A percentile compares a stretch with the other conserved stretches of the same genome.
Evolutionary conservation across 306 rosid genomes (phyloP).

Genomic region (Datisca glomerata): DNA sequence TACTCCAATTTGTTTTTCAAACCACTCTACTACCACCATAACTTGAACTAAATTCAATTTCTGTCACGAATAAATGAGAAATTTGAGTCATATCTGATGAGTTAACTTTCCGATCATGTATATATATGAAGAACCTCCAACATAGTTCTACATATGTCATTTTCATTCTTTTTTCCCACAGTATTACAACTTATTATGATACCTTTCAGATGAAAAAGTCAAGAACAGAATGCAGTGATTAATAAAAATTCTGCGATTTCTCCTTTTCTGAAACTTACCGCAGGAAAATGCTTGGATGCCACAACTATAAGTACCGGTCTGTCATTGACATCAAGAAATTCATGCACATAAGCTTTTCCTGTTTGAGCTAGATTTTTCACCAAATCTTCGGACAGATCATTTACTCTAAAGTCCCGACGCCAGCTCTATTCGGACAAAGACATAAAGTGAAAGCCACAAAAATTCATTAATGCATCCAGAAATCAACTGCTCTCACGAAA

Average conservation of each 20-base stretch:
- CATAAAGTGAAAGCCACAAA: slow-evolving; percentile 5
- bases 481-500: not conserved
- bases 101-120: too few relatives aligned
- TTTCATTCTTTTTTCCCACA: not conserved
- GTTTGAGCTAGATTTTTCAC: slow-evolving; percentile 52
- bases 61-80: too few relatives aligned
- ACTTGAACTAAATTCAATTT: too few relatives aligned
- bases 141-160: not conserved
- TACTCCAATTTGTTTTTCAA: too few relatives aligned
- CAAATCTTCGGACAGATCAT: slow-evolving; percentile 53
- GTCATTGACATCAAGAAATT: slow-evolving; percentile 51
- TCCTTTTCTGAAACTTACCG: slow-evolving; percentile 43
- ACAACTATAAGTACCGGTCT: slow-evolving; percentile 80
- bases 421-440: slow-evolving; percentile 61
- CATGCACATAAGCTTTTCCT: slow-evolving; percentile 74
- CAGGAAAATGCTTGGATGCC: slow-evolving; percentile 66
- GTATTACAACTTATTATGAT: too few relatives aligned
- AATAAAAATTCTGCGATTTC: not conserved
- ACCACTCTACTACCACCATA: too few relatives aligned
- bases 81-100: too few relatives aligned
- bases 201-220: too few relatives aligned
- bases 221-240: not conserved
- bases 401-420: slow-evolving; percentile 82
- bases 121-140: too few relatives aligned
- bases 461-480: not conserved